Percentiles rank a stretch among this genome's conserved stretches.
phyloP scores from a whole-genome alignment of 1,284 basidiomycete species.

The Tausonia pullulans region DNA sequence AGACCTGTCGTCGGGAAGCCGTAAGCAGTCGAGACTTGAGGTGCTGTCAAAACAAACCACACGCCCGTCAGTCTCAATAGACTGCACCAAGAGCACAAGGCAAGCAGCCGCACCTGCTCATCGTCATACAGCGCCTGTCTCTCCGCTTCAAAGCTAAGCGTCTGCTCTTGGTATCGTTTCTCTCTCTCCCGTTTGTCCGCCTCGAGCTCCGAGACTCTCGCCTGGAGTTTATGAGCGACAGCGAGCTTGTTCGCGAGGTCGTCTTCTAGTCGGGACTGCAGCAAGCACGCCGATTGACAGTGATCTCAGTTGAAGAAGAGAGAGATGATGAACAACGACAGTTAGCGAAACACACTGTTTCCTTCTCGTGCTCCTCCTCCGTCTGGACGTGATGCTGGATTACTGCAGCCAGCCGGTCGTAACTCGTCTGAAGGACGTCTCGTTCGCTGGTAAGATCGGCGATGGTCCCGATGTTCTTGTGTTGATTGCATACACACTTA shows the following conservation, averaged over 20 bases:
- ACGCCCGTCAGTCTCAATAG: background rate
- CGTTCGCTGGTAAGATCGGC: no score
- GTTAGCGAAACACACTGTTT: no score
- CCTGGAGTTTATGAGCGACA: background rate
- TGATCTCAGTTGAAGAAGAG: no score
- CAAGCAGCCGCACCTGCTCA: slow-evolving; percentile 9
- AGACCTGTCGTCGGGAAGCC: background rate
- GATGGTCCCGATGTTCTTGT: no score
- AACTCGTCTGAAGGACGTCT: no score
- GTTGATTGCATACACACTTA: no score
- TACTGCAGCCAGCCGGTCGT: no score
- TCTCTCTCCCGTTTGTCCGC: slow-evolving; percentile 10
- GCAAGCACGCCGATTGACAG: no score
- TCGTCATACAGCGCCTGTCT: slow-evolving; percentile 13
- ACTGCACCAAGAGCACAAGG: background rate
- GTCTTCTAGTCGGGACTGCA: background rate
- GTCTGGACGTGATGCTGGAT: no score
- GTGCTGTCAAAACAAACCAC: background rate
- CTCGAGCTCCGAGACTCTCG: background rate
- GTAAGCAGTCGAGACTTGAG: slow-evolving; percentile 6
- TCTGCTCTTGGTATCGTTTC: slow-evolving; percentile 5
- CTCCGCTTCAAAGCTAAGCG: slow-evolving; percentile 12
- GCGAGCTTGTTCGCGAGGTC: slow-evolving; percentile 3
- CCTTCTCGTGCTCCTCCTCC: no score
- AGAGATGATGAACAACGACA: no score